These are phyloP conservation scores for Curvularia lunata DNA, from an alignment of 2,329 filamentous ascomycete species.

Conservation along the genomic window DNA sequence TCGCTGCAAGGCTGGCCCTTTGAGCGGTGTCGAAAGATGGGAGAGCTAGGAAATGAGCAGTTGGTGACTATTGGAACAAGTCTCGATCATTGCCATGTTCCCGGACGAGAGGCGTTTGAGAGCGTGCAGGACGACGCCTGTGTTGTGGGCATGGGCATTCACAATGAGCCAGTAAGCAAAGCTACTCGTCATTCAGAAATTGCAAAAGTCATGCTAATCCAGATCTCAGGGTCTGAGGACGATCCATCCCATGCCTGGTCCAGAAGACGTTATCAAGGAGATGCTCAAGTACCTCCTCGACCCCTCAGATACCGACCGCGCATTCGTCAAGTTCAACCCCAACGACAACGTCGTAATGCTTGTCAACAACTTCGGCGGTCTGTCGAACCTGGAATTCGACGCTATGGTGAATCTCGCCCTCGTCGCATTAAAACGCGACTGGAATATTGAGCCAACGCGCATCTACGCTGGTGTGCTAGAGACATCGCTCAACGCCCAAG, in stretches of 20 bases:
- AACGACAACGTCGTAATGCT: conserved; percentile 55
- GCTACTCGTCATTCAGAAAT: background rate
- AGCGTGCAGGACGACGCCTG: conserved; percentile 50
- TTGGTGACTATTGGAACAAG: conserved; percentile 59
- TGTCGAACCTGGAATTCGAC: conserved; percentile 57
- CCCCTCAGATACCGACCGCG: conserved; percentile 55
- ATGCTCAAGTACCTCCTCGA: conserved; percentile 59
- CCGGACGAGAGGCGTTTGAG: conserved; percentile 59
- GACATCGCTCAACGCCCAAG: conserved; percentile 62
- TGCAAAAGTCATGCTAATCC: background rate
- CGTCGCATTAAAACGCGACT: conserved; percentile 53
- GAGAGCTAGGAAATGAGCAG: conserved; percentile 53
- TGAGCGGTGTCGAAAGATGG: conserved; percentile 54
- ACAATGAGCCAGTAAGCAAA: conserved; percentile 57
- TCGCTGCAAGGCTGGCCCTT: conserved; percentile 54
- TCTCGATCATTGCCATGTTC: conserved; percentile 61
- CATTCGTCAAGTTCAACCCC: conserved; percentile 56
- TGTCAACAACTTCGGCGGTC: conserved; percentile 59
- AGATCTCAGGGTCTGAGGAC: conserved; percentile 52
- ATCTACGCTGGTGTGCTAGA: conserved; percentile 59
- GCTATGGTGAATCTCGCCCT: conserved; percentile 54
- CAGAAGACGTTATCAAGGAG: conserved; percentile 56
- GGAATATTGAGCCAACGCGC: conserved; percentile 56
- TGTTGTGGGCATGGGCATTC: conserved; percentile 58
- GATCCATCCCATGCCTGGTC: conserved; percentile 56